A percentile compares a stretch with the other conserved stretches of the same genome.
These are phyloP conservation scores for Rhododendron henanense DNA, from an alignment of 148 eudicot species.

Conservation along the genomic window DNA sequence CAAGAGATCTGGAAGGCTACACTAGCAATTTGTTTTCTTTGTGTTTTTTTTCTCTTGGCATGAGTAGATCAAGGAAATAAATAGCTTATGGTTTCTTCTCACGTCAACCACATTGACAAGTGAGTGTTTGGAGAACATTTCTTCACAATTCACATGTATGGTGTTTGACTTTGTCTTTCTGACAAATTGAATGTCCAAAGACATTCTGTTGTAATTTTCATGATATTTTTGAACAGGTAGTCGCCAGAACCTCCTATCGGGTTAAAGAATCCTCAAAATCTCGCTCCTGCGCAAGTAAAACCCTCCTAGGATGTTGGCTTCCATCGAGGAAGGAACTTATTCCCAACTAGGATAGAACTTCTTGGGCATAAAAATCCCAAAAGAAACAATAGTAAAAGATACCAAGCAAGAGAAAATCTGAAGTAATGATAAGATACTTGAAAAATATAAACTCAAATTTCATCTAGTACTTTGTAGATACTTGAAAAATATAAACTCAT, in stretches of 20 bases:
- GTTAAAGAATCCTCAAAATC: background rate
- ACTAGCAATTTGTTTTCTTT: background rate
- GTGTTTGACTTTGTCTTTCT: background rate
- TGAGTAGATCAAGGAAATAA: background rate
- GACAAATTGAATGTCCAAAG: background rate
- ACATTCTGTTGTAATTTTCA: background rate
- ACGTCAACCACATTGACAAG: background rate
- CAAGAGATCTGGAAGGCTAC: background rate
- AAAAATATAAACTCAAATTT: no score
- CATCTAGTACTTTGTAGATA: background rate
- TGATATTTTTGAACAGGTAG: background rate
- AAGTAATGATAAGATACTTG: background rate
- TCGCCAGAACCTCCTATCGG: background rate
- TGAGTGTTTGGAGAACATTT: background rate
- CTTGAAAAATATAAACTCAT: background rate
- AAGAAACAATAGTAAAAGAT: background rate
- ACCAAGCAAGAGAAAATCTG: background rate
- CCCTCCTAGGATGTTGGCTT: background rate
- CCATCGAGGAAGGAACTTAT: background rate
- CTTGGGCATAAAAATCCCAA: background rate
- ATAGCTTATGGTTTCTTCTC: conserved; percentile 1
- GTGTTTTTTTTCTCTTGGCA: background rate
- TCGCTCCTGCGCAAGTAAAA: background rate
- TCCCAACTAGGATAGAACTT: background rate
- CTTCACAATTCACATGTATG: background rate